phyloP scores from a whole-genome alignment of 352 stramenopile species.

The Globisporangium alternatum region DNA sequence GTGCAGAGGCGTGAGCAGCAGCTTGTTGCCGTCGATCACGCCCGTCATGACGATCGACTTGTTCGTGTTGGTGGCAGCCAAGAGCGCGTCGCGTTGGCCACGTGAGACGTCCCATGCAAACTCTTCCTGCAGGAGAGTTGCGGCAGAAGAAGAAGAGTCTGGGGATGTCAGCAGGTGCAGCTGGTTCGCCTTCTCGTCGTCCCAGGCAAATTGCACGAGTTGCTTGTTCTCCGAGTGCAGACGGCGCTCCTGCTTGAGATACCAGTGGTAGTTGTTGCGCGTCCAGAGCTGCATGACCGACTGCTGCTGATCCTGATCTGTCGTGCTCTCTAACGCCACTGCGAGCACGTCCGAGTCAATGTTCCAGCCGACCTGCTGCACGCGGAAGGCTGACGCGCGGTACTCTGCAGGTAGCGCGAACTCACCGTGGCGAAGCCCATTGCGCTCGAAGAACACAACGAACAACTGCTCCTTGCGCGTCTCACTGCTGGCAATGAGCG shows the following conservation, averaged over 20 bases:
- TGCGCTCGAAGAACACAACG: conserved; percentile 84
- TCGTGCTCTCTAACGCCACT: conserved; percentile 33
- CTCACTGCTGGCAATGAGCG: conserved; percentile 66
- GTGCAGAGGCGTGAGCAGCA: conserved; percentile 71
- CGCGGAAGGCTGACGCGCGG: conserved; percentile 22
- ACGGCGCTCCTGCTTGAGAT: conserved; percentile 67
- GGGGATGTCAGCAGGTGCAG: conserved; percentile 34
- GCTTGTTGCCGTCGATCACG: conserved; percentile 53
- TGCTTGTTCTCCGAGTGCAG: conserved; percentile 17
- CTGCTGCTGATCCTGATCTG: not conserved
- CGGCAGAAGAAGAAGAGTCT: conserved; percentile 19
- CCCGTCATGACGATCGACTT: conserved; percentile 41
- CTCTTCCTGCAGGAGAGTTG: conserved; percentile 41
- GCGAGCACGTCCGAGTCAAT: conserved; percentile 64
- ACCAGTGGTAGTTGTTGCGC: conserved; percentile 85
- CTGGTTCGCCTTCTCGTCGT: conserved; percentile 41
- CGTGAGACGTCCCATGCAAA: conserved; percentile 47
- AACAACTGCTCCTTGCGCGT: conserved; percentile 48
- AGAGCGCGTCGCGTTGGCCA: conserved; percentile 17
- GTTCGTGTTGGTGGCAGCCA: not conserved
- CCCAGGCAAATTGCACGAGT: conserved; percentile 46
- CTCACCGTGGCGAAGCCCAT: conserved; percentile 77
- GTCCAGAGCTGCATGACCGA: conserved; percentile 67
- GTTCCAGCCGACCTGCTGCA: conserved; percentile 58
- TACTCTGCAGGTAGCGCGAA: conserved; percentile 54